Evolutionary conservation across 2,329 filamentous ascomycete species (phyloP).

Genomic region (Zarea fungicola): DNA sequence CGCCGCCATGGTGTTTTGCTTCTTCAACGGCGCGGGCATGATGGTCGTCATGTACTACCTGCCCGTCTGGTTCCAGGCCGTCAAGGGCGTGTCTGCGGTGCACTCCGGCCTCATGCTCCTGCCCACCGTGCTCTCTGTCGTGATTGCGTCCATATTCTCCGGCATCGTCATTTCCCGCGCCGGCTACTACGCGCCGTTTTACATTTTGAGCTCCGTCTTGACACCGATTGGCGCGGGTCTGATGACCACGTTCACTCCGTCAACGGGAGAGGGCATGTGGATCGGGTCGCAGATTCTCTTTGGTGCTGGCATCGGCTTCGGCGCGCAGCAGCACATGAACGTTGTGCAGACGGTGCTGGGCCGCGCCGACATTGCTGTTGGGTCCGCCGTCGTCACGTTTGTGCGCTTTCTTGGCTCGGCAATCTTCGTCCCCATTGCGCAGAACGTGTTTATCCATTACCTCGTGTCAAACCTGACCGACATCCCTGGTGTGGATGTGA

Average conservation of each 20-base stretch:
- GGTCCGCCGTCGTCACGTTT: conserved; percentile 35
- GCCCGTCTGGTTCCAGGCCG: conserved; percentile 31
- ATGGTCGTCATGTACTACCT: conserved; percentile 29
- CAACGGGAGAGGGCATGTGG: conserved; percentile 27
- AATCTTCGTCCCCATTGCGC: conserved; percentile 41
- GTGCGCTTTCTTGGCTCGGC: conserved; percentile 30
- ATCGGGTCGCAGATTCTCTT: conserved; percentile 36
- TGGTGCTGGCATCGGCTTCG: conserved; percentile 34
- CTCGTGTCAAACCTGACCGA: conserved; percentile 31
- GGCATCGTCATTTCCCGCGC: conserved; percentile 24
- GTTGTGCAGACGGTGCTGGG: conserved; percentile 36
- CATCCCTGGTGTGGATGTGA: conserved; percentile 26
- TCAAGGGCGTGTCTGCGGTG: conserved; percentile 26
- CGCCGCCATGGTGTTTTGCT: conserved; percentile 17
- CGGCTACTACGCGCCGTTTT: conserved; percentile 31
- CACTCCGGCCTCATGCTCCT: conserved; percentile 29
- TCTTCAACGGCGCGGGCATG: conserved; percentile 16
- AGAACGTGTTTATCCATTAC: conserved; percentile 42
- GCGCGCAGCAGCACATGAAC: conserved; percentile 35
- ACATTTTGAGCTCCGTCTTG: conserved; percentile 26
- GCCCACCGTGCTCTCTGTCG: conserved; percentile 26
- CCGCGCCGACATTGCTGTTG: conserved; percentile 35
- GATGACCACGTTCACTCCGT: conserved; percentile 30
- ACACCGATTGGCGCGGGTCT: conserved; percentile 30
- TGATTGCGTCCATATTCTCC: conserved; percentile 22